Evolutionary conservation across 139 green algal genomes (phyloP), one percentile per base, ranked within the genome.

Genomic region (Medakamo hakoo): DNA sequence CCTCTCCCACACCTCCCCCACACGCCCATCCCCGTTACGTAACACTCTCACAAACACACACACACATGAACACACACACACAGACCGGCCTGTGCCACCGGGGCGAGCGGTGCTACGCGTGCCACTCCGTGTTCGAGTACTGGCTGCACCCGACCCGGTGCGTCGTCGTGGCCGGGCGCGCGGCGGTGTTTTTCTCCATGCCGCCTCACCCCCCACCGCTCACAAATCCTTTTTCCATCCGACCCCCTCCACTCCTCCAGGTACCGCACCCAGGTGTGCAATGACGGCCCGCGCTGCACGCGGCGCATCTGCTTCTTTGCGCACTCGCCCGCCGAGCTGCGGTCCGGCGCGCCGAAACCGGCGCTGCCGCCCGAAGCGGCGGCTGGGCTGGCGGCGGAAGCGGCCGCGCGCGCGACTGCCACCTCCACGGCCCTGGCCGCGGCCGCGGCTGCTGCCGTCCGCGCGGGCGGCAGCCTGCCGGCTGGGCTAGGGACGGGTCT

Each of bases 231-330:
- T n/a, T n/a, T n/a, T n/a, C n/a, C n/a, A n/a, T n/a, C n/a, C n/a
- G n/a, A n/a, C n/a, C 40, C 40, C 40, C 40, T 52, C 40, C 16
- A 9, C 16, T 52, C 56, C 4, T 28, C 56, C 70, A 80, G 83
- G 62, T 93, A 92, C 59, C 77, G 87, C 66, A 92, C 85, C 9
- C 84, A 91, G 77, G 79, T 95, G 26, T 97, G 90, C 79, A 92
- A 90, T 61, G 86, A 93, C 66, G 86, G 78, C 1, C 68, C 62
- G 18, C 71, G 67, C 29, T 95, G 87, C 73, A 66, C 29, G 4
- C 79, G 86, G 24, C 23, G 61, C 61, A 85, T 93, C 31, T 96
- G 88, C 80, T 96, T 96, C 78, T 96, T 96, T 60, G 88, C 88
- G 5, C 88, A 96, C 72, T 48, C 26, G n/a, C 60, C 73, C 28